These are phyloP conservation scores for Thielaviopsis ethacetica DNA, from an alignment of 2,329 filamentous ascomycete species.

Conservation along the genomic window DNA sequence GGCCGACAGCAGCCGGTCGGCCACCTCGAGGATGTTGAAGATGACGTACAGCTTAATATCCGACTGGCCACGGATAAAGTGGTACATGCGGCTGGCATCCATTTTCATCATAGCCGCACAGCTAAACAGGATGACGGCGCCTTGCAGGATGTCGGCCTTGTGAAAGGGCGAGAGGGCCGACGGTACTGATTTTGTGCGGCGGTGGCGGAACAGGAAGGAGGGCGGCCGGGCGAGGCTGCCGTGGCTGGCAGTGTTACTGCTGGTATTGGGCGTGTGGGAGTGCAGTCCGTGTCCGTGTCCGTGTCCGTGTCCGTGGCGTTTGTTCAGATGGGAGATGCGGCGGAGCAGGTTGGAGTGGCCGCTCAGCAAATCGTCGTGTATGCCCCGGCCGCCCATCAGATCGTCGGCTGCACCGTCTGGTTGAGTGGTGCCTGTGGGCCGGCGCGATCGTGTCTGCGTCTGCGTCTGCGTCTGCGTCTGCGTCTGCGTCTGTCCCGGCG, in stretches of 20 bases:
- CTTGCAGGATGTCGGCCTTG: conserved; percentile 90
- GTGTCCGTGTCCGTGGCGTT: no score
- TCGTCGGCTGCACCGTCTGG: not conserved
- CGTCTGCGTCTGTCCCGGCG: not conserved
- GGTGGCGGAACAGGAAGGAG: conserved; percentile 33
- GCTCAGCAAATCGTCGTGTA: not conserved
- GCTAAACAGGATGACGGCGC: conserved; percentile 71
- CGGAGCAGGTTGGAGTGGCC: conserved; percentile 5
- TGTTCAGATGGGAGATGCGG: conserved; percentile 12
- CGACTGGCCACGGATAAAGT: conserved; percentile 88
- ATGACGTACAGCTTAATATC: conserved; percentile 98
- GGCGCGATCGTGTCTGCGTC: not conserved
- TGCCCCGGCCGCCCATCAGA: not conserved
- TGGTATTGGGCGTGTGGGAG: conserved; percentile 18
- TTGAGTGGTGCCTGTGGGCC: not conserved
- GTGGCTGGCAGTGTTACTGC: not conserved
- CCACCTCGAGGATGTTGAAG: conserved; percentile 90
- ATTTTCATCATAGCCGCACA: conserved; percentile 75
- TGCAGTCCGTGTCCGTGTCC: conserved; percentile 16
- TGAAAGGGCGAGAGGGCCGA: conserved; percentile 75
- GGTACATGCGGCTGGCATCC: conserved; percentile 95
- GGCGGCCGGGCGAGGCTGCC: not conserved
- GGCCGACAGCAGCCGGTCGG: conserved; percentile 76
- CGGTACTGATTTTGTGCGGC: conserved; percentile 66
- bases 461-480: no score